A percentile compares a stretch with the other conserved stretches of the same genome.
Conservation (phyloP, 78 protist species). For the Chrysochromulina tobinii region DNA sequence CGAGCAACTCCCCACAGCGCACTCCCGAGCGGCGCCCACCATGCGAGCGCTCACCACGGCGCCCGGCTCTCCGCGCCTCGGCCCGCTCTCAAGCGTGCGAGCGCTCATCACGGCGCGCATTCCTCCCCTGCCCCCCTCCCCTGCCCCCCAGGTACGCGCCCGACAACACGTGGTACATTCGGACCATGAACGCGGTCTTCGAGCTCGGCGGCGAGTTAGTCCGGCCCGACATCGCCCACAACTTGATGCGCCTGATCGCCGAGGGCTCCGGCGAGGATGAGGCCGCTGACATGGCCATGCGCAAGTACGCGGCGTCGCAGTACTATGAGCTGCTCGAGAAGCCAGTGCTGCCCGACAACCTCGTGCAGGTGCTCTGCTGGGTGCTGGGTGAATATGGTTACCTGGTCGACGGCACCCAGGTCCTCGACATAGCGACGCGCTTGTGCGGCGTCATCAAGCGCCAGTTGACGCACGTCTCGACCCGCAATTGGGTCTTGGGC, state of each 20-base stretch:
- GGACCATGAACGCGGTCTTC: slow-evolving; percentile 72
- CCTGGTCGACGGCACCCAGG: neutral
- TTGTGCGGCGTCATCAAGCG: slow-evolving; percentile 19
- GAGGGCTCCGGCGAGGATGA: slow-evolving; percentile 72
- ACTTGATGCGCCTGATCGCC: slow-evolving; percentile 72
- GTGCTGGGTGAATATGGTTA: slow-evolving; percentile 80
- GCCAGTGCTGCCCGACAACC: slow-evolving; percentile 29
- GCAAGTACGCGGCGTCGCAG: slow-evolving; percentile 47
- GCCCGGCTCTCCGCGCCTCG: neutral
- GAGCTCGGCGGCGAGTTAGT: slow-evolving; percentile 73
- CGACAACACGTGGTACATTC: slow-evolving; percentile 60
- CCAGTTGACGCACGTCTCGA: neutral
- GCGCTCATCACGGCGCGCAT: neutral
- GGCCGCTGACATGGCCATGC: slow-evolving; percentile 48
- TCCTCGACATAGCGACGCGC: neutral
- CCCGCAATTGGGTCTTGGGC: slow-evolving; percentile 36
- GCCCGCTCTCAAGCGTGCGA: neutral
- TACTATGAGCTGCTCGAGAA: slow-evolving; percentile 32
- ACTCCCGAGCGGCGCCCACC: neutral
- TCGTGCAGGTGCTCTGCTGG: slow-evolving; percentile 50
- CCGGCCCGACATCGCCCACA: slow-evolving; percentile 42
- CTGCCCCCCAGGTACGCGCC: slow-evolving; percentile 32
- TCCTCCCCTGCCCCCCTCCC: neutral
- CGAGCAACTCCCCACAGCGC: neutral
- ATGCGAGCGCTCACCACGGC: neutral